Evolutionary conservation across 2,329 filamentous ascomycete species (phyloP).

Genomic region (Thyridium curvatum): DNA sequence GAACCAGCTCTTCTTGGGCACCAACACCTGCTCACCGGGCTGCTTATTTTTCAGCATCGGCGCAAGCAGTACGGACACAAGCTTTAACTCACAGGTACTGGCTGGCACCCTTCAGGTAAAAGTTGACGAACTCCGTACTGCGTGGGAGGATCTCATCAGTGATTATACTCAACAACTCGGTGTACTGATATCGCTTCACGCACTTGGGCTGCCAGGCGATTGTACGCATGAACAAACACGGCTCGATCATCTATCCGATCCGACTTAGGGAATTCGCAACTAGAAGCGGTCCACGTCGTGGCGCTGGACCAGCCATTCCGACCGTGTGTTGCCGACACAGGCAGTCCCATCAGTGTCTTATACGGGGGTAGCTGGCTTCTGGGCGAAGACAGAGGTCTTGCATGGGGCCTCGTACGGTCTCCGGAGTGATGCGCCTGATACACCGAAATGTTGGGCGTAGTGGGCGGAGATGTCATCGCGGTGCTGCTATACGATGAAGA

Average conservation of each 20-base stretch:
- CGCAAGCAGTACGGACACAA: not conserved
- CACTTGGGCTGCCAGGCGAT: slow-evolving; percentile 53
- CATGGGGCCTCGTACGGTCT: no score
- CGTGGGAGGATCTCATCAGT: not conserved
- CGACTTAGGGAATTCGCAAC: slow-evolving; percentile 41
- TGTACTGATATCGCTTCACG: slow-evolving; percentile 1
- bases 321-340: slow-evolving; percentile 8
- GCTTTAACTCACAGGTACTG: slow-evolving; percentile 23
- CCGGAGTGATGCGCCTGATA: no score
- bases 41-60: slow-evolving; percentile 1
- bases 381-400: no score
- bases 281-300: slow-evolving; percentile 54
- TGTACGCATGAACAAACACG: slow-evolving; percentile 51
- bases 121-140: slow-evolving; percentile 48
- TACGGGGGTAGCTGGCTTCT: no score
- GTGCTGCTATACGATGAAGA: no score
- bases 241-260: slow-evolving; percentile 43
- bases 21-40: slow-evolving; percentile 4
- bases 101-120: slow-evolving; percentile 25
- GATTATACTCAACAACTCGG: not conserved
- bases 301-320: slow-evolving; percentile 29
- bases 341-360: slow-evolving; percentile 3
- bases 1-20: slow-evolving; percentile 19
- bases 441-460: no score
- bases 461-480: no score